Evolutionary conservation across 352 stramenopile genomes (phyloP).

Genomic region (Phytophthora chlamydospora): DNA sequence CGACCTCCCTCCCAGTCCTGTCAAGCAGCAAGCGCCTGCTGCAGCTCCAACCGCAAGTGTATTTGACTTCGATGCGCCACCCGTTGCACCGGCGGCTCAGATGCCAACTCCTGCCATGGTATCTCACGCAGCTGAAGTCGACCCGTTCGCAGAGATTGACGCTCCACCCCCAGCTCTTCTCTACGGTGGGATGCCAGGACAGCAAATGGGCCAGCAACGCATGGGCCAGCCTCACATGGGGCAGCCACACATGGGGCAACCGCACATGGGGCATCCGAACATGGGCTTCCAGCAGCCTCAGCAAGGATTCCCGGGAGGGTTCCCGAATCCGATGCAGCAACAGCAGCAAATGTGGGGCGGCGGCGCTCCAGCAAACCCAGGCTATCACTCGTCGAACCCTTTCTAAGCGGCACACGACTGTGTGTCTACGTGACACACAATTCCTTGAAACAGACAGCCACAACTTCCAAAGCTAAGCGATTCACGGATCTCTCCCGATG

Average conservation of each 20-base stretch:
- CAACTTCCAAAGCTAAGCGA: too few species aligned
- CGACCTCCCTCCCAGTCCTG: slow-evolving; percentile 53
- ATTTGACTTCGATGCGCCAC: slow-evolving; percentile 46
- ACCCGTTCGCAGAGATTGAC: slow-evolving; percentile 61
- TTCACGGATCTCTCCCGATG: too few species aligned
- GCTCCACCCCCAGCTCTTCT: slow-evolving; percentile 33
- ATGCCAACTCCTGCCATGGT: slow-evolving; percentile 15
- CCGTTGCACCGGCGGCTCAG: slow-evolving; percentile 10
- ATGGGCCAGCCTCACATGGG: slow-evolving; percentile 23
- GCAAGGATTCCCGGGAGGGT: slow-evolving; percentile 28
- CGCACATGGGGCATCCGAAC: slow-evolving; percentile 18
- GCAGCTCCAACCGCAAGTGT: slow-evolving; percentile 16
- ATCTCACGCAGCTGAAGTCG: slow-evolving; percentile 31
- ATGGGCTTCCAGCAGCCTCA: slow-evolving; percentile 27
- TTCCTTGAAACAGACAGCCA: slow-evolving; percentile 4
- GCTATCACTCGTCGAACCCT: slow-evolving; percentile 39
- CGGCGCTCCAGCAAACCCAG: slow-evolving; percentile 18
- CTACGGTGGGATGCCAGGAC: slow-evolving; percentile 25
- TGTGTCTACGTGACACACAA: too few species aligned
- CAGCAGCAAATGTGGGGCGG: slow-evolving; percentile 47
- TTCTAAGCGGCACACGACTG: too few species aligned
- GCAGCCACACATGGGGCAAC: slow-evolving; percentile 24
- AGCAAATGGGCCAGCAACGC: slow-evolving; percentile 28
- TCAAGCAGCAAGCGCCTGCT: slow-evolving; percentile 43
- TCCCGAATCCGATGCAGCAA: slow-evolving; percentile 25